Conservation (phyloP, 2,329 filamentous ascomycete genomes). For the Amylocarpus encephaloides region DNA sequence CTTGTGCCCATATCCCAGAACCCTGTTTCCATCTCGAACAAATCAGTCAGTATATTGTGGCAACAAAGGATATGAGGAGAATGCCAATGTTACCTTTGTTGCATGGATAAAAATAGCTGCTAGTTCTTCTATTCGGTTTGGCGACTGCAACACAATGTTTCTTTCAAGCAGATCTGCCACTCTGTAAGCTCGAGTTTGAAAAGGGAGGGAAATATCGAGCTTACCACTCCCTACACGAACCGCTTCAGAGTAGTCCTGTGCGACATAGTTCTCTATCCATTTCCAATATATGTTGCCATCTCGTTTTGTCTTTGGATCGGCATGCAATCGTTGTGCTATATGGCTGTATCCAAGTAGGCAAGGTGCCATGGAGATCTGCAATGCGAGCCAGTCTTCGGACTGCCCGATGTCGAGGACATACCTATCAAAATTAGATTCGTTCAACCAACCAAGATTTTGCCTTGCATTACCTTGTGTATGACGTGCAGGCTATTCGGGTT, state of each 20-base stretch:
- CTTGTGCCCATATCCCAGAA: constrained; percentile 65
- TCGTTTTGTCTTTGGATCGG: constrained; percentile 52
- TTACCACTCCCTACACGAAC: constrained; percentile 64
- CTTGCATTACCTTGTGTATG: constrained; percentile 53
- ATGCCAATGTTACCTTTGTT: constrained; percentile 57
- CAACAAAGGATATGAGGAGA: background rate
- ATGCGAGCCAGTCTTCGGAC: constrained; percentile 78
- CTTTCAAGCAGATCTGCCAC: constrained; percentile 64
- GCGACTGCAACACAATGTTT: constrained; percentile 66
- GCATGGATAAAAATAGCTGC: constrained; percentile 79
- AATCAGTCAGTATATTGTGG: constrained; percentile 2
- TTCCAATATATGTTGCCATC: constrained; percentile 73
- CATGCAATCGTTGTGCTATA: constrained; percentile 65
- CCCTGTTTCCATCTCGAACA: constrained; percentile 59
- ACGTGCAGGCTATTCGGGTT: constrained; percentile 54
- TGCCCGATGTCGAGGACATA: constrained; percentile 87
- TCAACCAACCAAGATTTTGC: background rate
- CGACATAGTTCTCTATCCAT: constrained; percentile 87
- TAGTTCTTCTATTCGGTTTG: constrained; percentile 71
- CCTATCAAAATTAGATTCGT: constrained; percentile 33
- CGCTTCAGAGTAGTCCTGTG: constrained; percentile 69
- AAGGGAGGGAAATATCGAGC: constrained; percentile 17
- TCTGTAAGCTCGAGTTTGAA: constrained; percentile 3
- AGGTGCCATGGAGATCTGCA: constrained; percentile 78
- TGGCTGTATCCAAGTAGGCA: constrained; percentile 85